Base-by-base conservation (phyloP, 2,329 filamentous ascomycete genomes). In the Ophiostoma triangulosporum region DNA sequence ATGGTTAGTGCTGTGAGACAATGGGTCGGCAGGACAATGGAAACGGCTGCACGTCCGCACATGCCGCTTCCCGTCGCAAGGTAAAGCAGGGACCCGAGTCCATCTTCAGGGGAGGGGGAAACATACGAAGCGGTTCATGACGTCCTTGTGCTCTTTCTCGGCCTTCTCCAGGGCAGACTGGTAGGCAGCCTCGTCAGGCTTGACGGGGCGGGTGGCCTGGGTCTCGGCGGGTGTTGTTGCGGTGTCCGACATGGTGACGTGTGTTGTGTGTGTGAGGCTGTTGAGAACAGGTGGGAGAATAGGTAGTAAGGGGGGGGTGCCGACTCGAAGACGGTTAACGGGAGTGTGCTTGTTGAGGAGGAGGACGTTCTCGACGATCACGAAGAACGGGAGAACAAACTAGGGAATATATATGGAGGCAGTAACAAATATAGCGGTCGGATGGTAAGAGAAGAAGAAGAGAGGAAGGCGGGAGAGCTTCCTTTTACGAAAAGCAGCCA, bases 151-250 rank as follows among this genome's bases (percentile, higher is more conserved):
- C 60, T 86, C 88, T 74, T 95, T 95, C 71, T 97, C 88, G 26
- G 86, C 85, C 71, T 85, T 80, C 50, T 80, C 83, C 57, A 95
- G 76, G 59, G 79, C 77, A 66, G 83, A 78, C 73, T 95, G 89
- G 76, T 83, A 98, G 61, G 76, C 73, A 60, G 84, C 84, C 73
- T 93, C 86, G 69, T 96, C 87, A 48, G 93, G 93, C 76, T 86
- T 88, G 70, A 86, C 79, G 52, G 90, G 89, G 72, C 83, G 88
- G 57, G 73, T 66, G 54, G 73, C 65, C 57, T 70, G 67, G 54
- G 73, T 69, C 57, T 73, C 69, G 48, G 53, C 53, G 17, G 52
- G 56, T 26, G 57, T 33, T 40, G 56, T 27, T 63, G 71, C 65
- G 29, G 62, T 58, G 52, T 76, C 71, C 54, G 75, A 71, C 76